These are phyloP conservation scores for Ogataea pignaliae DNA, from an alignment of 805 yeast species.

Conservation along the genomic window DNA sequence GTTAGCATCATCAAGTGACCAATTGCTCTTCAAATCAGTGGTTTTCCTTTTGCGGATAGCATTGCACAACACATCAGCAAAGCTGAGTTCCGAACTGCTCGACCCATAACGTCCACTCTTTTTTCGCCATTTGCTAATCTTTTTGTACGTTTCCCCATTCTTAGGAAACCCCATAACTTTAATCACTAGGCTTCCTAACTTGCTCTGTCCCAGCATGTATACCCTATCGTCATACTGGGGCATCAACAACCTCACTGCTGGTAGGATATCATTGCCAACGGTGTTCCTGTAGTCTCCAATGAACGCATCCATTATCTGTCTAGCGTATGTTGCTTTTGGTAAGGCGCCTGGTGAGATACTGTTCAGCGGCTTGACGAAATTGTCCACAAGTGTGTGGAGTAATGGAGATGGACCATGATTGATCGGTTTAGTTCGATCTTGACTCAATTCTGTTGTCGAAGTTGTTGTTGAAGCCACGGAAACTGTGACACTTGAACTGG, in stretches of 20 bases:
- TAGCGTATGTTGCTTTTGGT: constrained; percentile 8
- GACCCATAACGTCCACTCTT: constrained; percentile 29
- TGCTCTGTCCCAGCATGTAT: constrained; percentile 60
- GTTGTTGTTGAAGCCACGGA: too few species aligned
- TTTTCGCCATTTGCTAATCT: constrained; percentile 44
- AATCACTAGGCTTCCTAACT: constrained; percentile 47
- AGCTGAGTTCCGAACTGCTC: constrained; percentile 35
- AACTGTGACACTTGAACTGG: too few species aligned
- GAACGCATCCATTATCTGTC: constrained; percentile 32
- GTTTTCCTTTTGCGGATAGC: constrained; percentile 45
- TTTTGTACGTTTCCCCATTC: constrained; percentile 55
- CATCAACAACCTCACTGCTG: constrained; percentile 56
- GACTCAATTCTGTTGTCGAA: neutral
- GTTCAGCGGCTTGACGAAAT: constrained; percentile 38
- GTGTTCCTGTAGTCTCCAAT: constrained; percentile 45
- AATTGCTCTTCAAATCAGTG: constrained; percentile 30
- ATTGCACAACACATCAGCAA: constrained; percentile 45
- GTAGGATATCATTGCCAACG: constrained; percentile 63
- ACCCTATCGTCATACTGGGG: constrained; percentile 56
- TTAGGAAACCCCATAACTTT: constrained; percentile 54
- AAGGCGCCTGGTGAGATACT: constrained; percentile 5
- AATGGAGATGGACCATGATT: constrained; percentile 39
- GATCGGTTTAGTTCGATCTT: constrained; percentile 21
- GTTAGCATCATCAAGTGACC: constrained; percentile 49
- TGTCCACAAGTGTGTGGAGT: constrained; percentile 37